Conservation (phyloP, 176 grass and related monocot species). For the Musa troglodytarum region DNA sequence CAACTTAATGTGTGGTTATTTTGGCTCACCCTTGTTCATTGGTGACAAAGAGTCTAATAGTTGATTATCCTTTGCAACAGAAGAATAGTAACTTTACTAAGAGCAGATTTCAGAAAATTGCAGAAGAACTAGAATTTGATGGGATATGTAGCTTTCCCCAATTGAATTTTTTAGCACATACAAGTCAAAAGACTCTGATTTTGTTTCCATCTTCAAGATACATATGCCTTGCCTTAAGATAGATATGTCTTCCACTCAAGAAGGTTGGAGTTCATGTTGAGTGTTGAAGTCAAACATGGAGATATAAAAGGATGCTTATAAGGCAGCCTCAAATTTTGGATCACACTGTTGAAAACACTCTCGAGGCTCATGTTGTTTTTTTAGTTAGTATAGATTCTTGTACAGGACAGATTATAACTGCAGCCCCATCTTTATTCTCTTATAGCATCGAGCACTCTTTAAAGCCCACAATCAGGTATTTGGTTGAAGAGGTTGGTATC, state of each 20-base stretch:
- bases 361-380: conserved; percentile 85
- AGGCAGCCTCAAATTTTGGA: conserved; percentile 91
- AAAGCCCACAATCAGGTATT: conserved; percentile 70
- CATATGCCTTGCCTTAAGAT: conserved; percentile 86
- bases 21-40: conserved; percentile 24
- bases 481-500: conserved; percentile 87
- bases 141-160: conserved; percentile 66
- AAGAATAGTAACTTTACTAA: conserved; percentile 60
- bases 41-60: conserved; percentile 5
- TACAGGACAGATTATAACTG: conserved; percentile 66
- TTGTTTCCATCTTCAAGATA: conserved; percentile 68
- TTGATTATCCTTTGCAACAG: conserved; percentile 41
- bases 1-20: not conserved
- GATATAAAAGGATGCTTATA: conserved; percentile 81
- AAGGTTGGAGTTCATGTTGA: conserved; percentile 72
- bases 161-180: conserved; percentile 87
- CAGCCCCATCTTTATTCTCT: conserved; percentile 79
- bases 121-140: conserved; percentile 82
- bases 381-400: conserved; percentile 51
- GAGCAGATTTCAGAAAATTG: conserved; percentile 57
- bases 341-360: conserved; percentile 63
- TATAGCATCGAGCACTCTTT: conserved; percentile 85
- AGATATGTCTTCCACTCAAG: conserved; percentile 58
- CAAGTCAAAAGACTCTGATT: conserved; percentile 81
- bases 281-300: conserved; percentile 70